A percentile compares a stretch with the other conserved stretches of the same genome.
Evolutionary conservation across 441 rosid genomes (phyloP).

Genomic region (Theobroma grandiflorum): DNA sequence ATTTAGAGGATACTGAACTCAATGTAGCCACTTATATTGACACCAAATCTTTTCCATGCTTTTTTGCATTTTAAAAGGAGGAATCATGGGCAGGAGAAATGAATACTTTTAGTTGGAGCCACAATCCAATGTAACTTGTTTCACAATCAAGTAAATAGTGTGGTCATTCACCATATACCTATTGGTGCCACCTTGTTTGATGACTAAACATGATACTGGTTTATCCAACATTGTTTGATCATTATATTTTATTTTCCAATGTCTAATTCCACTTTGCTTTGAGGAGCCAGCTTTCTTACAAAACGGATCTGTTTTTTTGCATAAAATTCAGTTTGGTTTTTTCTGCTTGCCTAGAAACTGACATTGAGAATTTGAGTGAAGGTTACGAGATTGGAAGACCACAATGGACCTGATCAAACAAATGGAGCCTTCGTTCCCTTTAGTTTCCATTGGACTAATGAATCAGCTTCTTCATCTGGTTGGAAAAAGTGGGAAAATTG

Average conservation of each 20-base stretch:
- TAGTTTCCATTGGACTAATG: slow-evolving; percentile 65
- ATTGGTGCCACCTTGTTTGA: neutral
- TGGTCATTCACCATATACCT: slow-evolving; percentile 1
- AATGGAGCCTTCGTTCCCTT: slow-evolving; percentile 73
- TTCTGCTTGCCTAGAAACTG: slow-evolving; percentile 19
- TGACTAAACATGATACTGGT: neutral
- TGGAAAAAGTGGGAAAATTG: slow-evolving; percentile 87
- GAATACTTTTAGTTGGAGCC: neutral
- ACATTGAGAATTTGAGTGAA: slow-evolving; percentile 38
- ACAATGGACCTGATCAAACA: slow-evolving; percentile 54
- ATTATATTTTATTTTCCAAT: neutral
- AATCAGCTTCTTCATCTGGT: slow-evolving; percentile 83
- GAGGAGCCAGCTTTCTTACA: neutral
- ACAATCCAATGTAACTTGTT: neutral
- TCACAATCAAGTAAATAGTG: neutral
- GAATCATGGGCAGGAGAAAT: neutral
- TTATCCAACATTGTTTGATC: neutral
- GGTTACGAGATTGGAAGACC: slow-evolving; percentile 83
- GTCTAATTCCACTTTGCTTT: neutral
- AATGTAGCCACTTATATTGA: neutral
- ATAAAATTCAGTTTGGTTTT: neutral
- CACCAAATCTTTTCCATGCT: neutral
- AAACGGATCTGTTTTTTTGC: neutral
- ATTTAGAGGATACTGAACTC: slow-evolving; percentile 18
- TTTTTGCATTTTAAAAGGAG: slow-evolving; percentile 13